phyloP scores from a whole-genome alignment of 2,329 filamentous ascomycete genomes.

The Orbilia javanica region DNA sequence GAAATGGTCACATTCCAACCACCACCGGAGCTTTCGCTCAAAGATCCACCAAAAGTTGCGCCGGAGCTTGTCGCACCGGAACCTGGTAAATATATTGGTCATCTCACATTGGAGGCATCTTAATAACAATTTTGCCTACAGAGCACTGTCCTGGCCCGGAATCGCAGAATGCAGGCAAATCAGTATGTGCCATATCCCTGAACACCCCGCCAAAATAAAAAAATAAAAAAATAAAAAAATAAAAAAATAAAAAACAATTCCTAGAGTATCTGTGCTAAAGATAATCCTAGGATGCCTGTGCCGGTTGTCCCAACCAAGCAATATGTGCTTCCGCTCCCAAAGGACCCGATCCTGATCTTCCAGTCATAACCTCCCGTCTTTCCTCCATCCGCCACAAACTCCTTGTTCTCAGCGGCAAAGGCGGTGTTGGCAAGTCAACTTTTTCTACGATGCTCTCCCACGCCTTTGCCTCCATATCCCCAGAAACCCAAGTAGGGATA shows the following conservation, averaged over 20 bases:
- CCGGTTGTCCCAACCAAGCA: constrained; percentile 92
- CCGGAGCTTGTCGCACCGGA: constrained; percentile 92
- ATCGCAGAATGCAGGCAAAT: constrained; percentile 76
- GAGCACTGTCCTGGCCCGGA: constrained; percentile 96
- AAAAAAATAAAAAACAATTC: constrained; percentile 67
- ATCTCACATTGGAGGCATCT: constrained; percentile 1
- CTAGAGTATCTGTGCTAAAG: constrained; percentile 61
- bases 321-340: constrained; percentile 96
- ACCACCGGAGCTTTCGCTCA: constrained; percentile 53
- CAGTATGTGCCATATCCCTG: constrained; percentile 31
- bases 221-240: no score
- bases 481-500: constrained; percentile 83
- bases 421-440: constrained; percentile 95
- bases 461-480: constrained; percentile 82
- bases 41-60: constrained; percentile 79
- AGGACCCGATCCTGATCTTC: constrained; percentile 93
- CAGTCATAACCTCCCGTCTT: constrained; percentile 85
- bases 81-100: constrained; percentile 70
- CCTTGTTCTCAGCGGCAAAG: constrained; percentile 91
- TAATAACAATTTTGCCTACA: constrained; percentile 58
- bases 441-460: constrained; percentile 90
- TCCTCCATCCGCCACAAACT: constrained; percentile 89
- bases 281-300: constrained; percentile 83
- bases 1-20: constrained; percentile 64
- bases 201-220: no score